phyloP scores from a whole-genome alignment of 352 stramenopile genomes.

The Globisporangium paddicum region DNA sequence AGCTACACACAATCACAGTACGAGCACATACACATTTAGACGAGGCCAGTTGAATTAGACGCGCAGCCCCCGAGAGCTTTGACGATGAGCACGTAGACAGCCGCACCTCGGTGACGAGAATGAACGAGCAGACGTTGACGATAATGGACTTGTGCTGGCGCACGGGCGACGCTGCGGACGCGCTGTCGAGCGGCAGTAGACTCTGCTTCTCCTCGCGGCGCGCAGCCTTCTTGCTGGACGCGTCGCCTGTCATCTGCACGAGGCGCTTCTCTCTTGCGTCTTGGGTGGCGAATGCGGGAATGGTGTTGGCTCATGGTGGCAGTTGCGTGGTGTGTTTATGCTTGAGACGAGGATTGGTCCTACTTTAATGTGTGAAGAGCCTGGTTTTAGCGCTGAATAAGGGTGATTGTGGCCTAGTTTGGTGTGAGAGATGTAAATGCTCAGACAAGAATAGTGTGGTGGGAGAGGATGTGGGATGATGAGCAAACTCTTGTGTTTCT shows the following conservation, averaged over 20 bases:
- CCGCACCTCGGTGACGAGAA: constrained; percentile 75
- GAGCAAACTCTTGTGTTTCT: neutral
- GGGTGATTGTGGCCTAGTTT: neutral
- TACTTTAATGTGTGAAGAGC: neutral
- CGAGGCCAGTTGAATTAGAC: too few relatives aligned
- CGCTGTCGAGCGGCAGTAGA: constrained; percentile 5
- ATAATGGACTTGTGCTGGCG: constrained; percentile 66
- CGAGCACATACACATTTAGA: too few relatives aligned
- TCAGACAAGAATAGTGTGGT: neutral
- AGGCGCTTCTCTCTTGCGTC: neutral
- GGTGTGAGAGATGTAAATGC: neutral
- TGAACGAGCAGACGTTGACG: constrained; percentile 83
- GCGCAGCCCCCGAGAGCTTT: too few relatives aligned
- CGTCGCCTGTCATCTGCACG: neutral
- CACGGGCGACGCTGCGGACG: neutral
- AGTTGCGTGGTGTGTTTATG: neutral
- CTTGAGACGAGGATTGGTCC: neutral
- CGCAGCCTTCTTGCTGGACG: neutral
- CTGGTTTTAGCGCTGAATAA: too few relatives aligned
- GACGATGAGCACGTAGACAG: too few relatives aligned
- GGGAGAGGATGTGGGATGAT: neutral
- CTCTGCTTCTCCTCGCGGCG: constrained; percentile 8
- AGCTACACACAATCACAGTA: constrained; percentile 28
- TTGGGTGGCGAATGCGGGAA: neutral
- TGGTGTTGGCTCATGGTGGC: too few relatives aligned